phyloP scores from a whole-genome alignment of 2,329 filamentous ascomycete species.

The Trichoderma koningii region DNA sequence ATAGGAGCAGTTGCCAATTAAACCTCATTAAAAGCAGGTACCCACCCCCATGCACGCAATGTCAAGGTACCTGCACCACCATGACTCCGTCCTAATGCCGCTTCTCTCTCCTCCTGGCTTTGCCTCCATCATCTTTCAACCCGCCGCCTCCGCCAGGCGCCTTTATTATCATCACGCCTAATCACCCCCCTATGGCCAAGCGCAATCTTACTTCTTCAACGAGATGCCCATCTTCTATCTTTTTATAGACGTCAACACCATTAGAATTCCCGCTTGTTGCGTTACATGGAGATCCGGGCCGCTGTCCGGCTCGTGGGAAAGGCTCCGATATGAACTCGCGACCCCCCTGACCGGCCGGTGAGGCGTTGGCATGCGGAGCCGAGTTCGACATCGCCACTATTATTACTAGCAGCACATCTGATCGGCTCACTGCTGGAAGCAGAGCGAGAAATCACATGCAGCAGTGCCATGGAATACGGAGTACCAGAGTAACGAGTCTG shows the following conservation, averaged over 20 bases:
- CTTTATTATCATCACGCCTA: background rate
- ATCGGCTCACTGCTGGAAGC: background rate
- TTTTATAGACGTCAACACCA: constrained; percentile 15
- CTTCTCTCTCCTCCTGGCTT: background rate
- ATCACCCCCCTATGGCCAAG: constrained; percentile 1
- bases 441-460: background rate
- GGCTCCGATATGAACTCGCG: constrained; percentile 9
- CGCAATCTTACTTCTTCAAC: constrained; percentile 13
- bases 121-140: constrained; percentile 12
- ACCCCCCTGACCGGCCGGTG: constrained; percentile 14
- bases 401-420: constrained; percentile 1
- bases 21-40: constrained; percentile 23
- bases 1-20: constrained; percentile 13
- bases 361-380: constrained; percentile 16
- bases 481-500: background rate
- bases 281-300: constrained; percentile 15
- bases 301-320: constrained; percentile 8
- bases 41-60: constrained; percentile 19
- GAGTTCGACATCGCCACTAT: background rate
- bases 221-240: background rate
- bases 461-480: constrained; percentile 4
- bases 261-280: background rate
- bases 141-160: constrained; percentile 5
- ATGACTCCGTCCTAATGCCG: constrained; percentile 2
- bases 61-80: background rate